Evolutionary conservation across 768 basidiomycete genomes (phyloP).

Genomic region (Leucocoprinus sp.): DNA sequence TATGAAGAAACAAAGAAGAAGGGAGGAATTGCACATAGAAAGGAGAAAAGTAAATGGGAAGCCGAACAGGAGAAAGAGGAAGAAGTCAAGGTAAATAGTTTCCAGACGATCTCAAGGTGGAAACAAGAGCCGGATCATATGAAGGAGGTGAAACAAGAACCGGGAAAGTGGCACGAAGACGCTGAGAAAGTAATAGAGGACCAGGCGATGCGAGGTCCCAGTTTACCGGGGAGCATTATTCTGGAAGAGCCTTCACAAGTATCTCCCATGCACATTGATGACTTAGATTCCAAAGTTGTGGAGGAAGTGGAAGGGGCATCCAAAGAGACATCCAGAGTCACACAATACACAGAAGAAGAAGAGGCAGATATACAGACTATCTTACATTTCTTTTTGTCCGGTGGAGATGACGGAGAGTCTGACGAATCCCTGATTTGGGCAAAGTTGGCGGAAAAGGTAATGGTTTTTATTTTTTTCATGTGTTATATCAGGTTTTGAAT

Average conservation of each 20-base stretch:
- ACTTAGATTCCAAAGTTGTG: not conserved
- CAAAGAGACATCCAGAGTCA: not conserved
- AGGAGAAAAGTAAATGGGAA: constrained; percentile 22
- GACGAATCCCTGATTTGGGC: constrained; percentile 41
- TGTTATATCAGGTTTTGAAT: not conserved
- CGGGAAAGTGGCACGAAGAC: not conserved
- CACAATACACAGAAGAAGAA: constrained; percentile 5
- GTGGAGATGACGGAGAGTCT: constrained; percentile 36
- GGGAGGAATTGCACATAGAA: constrained; percentile 43
- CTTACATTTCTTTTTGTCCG: constrained; percentile 45
- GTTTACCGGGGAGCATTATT: not conserved
- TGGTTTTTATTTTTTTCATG: not conserved
- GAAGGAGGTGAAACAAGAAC: not conserved
- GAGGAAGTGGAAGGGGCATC: not conserved
- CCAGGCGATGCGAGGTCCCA: not conserved
- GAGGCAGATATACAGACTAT: constrained; percentile 44
- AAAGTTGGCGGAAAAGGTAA: constrained; percentile 37
- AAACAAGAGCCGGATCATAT: not conserved
- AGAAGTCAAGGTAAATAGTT: not conserved
- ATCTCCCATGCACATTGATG: not conserved
- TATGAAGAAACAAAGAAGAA: constrained; percentile 43
- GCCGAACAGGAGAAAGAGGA: constrained; percentile 7
- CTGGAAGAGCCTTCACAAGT: constrained; percentile 9
- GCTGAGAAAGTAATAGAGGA: not conserved
- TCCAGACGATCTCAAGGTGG: too few relatives aligned